Conservation (phyloP, 768 basidiomycete genomes). For the Coprinopsis sp. region DNA sequence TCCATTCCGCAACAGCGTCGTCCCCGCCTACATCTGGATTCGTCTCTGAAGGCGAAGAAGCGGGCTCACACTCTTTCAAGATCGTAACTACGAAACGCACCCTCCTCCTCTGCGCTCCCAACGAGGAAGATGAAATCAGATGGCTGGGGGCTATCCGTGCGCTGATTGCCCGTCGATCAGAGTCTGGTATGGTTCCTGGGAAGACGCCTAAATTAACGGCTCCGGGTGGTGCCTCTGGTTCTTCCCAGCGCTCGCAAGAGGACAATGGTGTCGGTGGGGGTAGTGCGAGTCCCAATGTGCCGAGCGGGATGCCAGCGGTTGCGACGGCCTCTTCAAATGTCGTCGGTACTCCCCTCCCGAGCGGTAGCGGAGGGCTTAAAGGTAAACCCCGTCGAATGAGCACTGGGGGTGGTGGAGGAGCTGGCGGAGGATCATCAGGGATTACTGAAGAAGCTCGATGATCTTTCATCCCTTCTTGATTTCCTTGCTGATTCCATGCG, state of each 20-base stretch:
- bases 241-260: not conserved
- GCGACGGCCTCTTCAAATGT: too few relatives aligned
- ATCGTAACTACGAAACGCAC: conserved; percentile 93
- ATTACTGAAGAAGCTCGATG: too few relatives aligned
- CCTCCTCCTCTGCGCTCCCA: conserved; percentile 85
- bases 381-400: too few relatives aligned
- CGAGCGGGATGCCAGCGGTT: too few relatives aligned
- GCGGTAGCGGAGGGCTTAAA: too few relatives aligned
- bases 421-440: too few relatives aligned
- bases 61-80: conserved; percentile 70
- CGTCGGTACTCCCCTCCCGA: too few relatives aligned
- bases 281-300: not conserved
- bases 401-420: too few relatives aligned
- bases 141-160: conserved; percentile 96
- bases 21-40: conserved; percentile 31
- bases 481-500: too few relatives aligned
- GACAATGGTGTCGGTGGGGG: not conserved
- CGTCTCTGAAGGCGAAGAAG: conserved; percentile 36
- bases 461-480: too few relatives aligned
- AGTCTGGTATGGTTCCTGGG: conserved; percentile 46
- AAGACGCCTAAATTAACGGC: conserved; percentile 25
- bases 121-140: conserved; percentile 96
- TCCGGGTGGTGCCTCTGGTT: not conserved
- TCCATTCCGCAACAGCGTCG: conserved; percentile 24
- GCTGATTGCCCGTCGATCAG: conserved; percentile 72